Evolutionary conservation across 1,139 yeast species (phyloP).

Genomic region (Taphrina sp.): DNA sequence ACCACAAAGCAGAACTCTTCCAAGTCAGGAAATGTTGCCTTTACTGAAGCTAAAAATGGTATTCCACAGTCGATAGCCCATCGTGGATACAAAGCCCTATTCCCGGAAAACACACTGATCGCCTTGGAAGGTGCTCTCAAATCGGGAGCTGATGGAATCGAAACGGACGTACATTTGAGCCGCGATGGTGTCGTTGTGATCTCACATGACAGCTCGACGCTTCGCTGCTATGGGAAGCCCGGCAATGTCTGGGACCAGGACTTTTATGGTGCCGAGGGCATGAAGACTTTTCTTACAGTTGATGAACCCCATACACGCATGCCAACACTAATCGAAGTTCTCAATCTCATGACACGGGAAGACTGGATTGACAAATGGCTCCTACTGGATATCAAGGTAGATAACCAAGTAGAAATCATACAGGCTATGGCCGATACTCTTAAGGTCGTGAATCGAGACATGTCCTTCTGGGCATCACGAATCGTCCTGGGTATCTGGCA

Average conservation of each 20-base stretch:
- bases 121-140: conserved; percentile 72
- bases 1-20: too few species aligned
- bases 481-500: conserved; percentile 83
- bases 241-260: conserved; percentile 36
- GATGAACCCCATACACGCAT: conserved; percentile 57
- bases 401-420: conserved; percentile 61
- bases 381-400: conserved; percentile 79
- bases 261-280: conserved; percentile 40
- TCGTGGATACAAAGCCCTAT: conserved; percentile 54
- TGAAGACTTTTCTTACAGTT: conserved; percentile 51
- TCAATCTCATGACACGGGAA: conserved; percentile 57
- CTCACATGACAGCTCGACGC: conserved; percentile 66
- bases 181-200: conserved; percentile 71
- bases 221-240: conserved; percentile 56
- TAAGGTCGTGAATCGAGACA: conserved; percentile 51
- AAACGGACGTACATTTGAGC: conserved; percentile 80
- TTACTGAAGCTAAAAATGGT: conserved; percentile 6
- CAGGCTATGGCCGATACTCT: conserved; percentile 55
- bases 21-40: conserved; percentile 3
- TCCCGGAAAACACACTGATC: conserved; percentile 73
- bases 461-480: conserved; percentile 64
- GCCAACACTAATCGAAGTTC: conserved; percentile 60
- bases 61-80: conserved; percentile 33
- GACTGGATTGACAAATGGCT: conserved; percentile 48
- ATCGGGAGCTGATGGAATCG: conserved; percentile 69